A percentile compares a stretch with the other conserved stretches of the same genome.
phyloP scores from a whole-genome alignment of 768 basidiomycete genomes.

The Cystofilobasidium capitatum region DNA sequence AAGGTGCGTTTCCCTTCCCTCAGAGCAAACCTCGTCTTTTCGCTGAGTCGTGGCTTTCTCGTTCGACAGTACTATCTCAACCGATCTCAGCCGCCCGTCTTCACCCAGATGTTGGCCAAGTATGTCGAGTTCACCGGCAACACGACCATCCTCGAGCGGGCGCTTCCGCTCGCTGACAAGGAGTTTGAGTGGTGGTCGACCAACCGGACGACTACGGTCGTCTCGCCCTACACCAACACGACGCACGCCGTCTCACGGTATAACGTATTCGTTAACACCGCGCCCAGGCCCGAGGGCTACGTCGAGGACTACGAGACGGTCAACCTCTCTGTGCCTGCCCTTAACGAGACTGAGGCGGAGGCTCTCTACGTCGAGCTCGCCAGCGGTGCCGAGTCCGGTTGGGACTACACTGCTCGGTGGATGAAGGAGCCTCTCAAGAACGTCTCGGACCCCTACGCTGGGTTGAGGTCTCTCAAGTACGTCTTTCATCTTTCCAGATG shows the following conservation, averaged over 20 bases:
- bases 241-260: conserved; percentile 58
- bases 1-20: conserved; percentile 3
- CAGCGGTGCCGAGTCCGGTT: conserved; percentile 71
- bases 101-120: conserved; percentile 85
- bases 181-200: conserved; percentile 75
- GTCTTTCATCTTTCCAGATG: background rate
- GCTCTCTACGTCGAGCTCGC: conserved; percentile 80
- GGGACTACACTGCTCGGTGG: conserved; percentile 39
- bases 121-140: conserved; percentile 68
- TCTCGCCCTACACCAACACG: conserved; percentile 59
- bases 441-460: conserved; percentile 14
- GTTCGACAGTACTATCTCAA: conserved; percentile 44
- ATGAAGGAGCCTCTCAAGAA: conserved; percentile 19
- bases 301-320: conserved; percentile 63
- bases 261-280: conserved; percentile 61
- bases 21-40: background rate
- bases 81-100: conserved; percentile 86
- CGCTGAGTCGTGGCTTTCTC: background rate
- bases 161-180: conserved; percentile 75
- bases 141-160: conserved; percentile 61
- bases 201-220: conserved; percentile 61
- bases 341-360: conserved; percentile 54
- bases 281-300: conserved; percentile 72
- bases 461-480: conserved; percentile 18
- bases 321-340: conserved; percentile 48